Base-by-base conservation (phyloP, 768 basidiomycete genomes). In the Suillus americanus region DNA sequence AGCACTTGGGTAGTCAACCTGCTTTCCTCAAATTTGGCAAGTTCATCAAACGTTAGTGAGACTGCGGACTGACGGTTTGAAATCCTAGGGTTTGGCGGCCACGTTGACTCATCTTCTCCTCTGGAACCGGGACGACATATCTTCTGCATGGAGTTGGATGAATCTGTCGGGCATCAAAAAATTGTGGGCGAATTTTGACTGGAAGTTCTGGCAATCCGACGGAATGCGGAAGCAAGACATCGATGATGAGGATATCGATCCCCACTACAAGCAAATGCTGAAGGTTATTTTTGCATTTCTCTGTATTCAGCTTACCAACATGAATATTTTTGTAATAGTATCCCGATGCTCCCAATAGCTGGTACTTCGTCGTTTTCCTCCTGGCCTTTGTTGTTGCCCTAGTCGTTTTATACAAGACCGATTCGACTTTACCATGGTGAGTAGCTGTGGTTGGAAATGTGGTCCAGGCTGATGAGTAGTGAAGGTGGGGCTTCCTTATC, bases 221-320 rank as follows among this genome's bases (percentile, higher is more conserved):
- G 80, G 80, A 23, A 76, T 79, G 70, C 73, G 80, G 23, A 72
- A 77, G n/a, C 63, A 59, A 2, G 65, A 71, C 6, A 60, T 71
- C 12, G 64, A 67, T 2, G 73, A 78, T 43, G 71, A 69, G 30
- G 72, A 77, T 23, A 67, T 80, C 7, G 83, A 83, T 61, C 83
- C 83, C 8, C 82, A 84, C 68, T 84, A 83, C 66, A 73, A 73
- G n/a, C 78, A 83, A 66, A 83, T 84, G 83, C 74, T 83, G 20
- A 83, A 83, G 78, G 82, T 79, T 35, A 62, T 69, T 61, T 6
- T 51, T 46, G 46, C 23, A 38, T 16, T 53, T 61, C 5, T 4
- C 13, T 43, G 25, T 20, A n/a, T 30, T 23, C 57, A 63, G 33
- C 33, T 35, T 16, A 23, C 40, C 28, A 38, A 62, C 35, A 30